A percentile compares a stretch with the other conserved stretches of the same genome.
phyloP scores from a whole-genome alignment of 352 stramenopile genomes.

The Phytophthora foliorum region DNA sequence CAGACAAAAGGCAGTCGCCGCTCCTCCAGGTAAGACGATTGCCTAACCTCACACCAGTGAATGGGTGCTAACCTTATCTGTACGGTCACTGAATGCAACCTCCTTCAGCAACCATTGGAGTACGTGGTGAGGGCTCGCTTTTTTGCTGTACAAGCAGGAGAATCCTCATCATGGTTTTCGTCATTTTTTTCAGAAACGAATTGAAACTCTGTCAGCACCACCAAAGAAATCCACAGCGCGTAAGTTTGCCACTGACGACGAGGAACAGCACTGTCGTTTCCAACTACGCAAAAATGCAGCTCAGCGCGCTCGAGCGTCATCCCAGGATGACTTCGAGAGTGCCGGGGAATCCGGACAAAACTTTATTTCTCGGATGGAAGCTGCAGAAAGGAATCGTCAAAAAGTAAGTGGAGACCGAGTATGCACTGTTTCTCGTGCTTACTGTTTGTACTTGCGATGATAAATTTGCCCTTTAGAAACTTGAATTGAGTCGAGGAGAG shows the following conservation, averaged over 20 bases:
- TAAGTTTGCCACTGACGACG: constrained; percentile 78
- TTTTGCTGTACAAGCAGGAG: not conserved
- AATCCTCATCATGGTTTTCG: constrained; percentile 4
- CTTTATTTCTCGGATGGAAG: constrained; percentile 85
- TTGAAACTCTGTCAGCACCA: constrained; percentile 66
- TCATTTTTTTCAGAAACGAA: constrained; percentile 57
- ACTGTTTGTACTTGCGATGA: not conserved
- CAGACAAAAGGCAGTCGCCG: constrained; percentile 54
- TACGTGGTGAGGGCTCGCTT: constrained; percentile 20
- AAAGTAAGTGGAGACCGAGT: constrained; percentile 51
- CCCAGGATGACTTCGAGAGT: constrained; percentile 45
- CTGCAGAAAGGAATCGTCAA: constrained; percentile 77
- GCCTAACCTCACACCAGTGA: constrained; percentile 2
- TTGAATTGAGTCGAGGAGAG: constrained; percentile 76
- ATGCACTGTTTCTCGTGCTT: constrained; percentile 6
- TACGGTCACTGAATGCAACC: not conserved
- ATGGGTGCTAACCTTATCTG: constrained; percentile 9
- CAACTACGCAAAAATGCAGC: constrained; percentile 38
- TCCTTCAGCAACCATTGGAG: constrained; percentile 34
- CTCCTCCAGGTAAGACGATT: constrained; percentile 53
- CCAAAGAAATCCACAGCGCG: constrained; percentile 47
- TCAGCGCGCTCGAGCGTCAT: constrained; percentile 25
- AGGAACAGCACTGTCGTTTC: constrained; percentile 82
- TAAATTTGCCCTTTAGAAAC: constrained; percentile 48
- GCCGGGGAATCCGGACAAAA: constrained; percentile 31